These are phyloP conservation scores for Suhomyces yuchorum DNA, from an alignment of 1,139 yeast species.

Conservation along the genomic window DNA sequence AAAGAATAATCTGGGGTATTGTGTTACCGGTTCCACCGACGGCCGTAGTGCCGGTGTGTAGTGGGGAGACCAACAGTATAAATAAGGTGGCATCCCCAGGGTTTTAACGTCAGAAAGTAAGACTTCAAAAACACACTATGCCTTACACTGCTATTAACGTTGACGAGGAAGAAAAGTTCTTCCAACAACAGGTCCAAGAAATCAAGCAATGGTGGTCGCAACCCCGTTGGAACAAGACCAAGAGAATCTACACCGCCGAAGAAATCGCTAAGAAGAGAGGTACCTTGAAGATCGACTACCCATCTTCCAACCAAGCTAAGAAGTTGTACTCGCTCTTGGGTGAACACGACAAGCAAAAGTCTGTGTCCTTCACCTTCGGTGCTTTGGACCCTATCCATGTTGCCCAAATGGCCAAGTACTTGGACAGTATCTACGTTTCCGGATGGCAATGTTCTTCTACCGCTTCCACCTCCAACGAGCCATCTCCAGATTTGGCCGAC, in stretches of 20 bases:
- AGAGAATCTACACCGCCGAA: conserved; percentile 85
- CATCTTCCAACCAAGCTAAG: conserved; percentile 81
- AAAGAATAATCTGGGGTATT: conserved; percentile 15
- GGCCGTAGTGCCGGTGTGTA: background rate
- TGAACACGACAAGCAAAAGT: conserved; percentile 71
- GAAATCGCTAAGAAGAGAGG: conserved; percentile 92
- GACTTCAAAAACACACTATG: conserved; percentile 26
- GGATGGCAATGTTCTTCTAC: conserved; percentile 99
- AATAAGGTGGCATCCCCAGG: conserved; percentile 2
- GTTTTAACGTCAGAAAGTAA: background rate
- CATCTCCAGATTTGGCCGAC: conserved; percentile 97
- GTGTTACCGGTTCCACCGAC: conserved; percentile 1
- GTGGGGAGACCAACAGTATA: conserved; percentile 7
- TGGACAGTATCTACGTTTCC: conserved; percentile 89
- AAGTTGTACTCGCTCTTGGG: conserved; percentile 70
- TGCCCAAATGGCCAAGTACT: conserved; percentile 93
- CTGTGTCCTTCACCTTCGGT: conserved; percentile 90
- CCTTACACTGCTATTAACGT: conserved; percentile 57
- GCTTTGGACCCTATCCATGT: conserved; percentile 96
- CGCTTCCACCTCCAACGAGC: conserved; percentile 95
- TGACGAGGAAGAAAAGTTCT: conserved; percentile 63
- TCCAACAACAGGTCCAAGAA: conserved; percentile 68
- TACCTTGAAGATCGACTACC: conserved; percentile 64
- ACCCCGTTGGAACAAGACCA: conserved; percentile 88
- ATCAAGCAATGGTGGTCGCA: conserved; percentile 89